Conservation (phyloP, 345 rosid species). For the Eucalyptus coolabah region DNA sequence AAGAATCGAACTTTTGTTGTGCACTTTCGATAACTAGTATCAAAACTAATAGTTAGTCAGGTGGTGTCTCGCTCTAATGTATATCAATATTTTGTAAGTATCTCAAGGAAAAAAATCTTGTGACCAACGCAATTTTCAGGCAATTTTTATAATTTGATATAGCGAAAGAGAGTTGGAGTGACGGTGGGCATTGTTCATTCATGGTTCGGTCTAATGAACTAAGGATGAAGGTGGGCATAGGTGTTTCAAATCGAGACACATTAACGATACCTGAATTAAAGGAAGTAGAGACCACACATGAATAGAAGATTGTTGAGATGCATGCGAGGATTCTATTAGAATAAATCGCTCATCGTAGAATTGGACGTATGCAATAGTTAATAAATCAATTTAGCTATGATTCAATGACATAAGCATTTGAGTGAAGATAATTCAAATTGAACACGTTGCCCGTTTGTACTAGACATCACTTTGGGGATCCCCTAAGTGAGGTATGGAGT, state of each 20-base stretch:
- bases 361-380: neutral
- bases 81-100: neutral
- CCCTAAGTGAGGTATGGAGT: neutral
- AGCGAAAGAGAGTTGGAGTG: neutral
- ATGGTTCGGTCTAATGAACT: neutral
- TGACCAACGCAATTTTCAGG: neutral
- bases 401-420: neutral
- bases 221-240: neutral
- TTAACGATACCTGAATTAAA: neutral
- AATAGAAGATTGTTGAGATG: neutral
- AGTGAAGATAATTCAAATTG: accelerated
- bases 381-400: neutral
- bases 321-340: neutral
- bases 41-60: neutral
- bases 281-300: neutral
- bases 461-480: neutral
- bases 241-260: neutral
- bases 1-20: neutral
- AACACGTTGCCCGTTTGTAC: neutral
- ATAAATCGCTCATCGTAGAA: neutral
- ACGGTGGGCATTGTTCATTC: neutral
- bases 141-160: neutral
- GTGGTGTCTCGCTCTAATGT: neutral
- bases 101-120: neutral
- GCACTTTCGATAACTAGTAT: neutral